Evolutionary conservation across 2,329 filamentous ascomycete genomes (phyloP).

Genomic region (Lasiodiplodia citricola): DNA sequence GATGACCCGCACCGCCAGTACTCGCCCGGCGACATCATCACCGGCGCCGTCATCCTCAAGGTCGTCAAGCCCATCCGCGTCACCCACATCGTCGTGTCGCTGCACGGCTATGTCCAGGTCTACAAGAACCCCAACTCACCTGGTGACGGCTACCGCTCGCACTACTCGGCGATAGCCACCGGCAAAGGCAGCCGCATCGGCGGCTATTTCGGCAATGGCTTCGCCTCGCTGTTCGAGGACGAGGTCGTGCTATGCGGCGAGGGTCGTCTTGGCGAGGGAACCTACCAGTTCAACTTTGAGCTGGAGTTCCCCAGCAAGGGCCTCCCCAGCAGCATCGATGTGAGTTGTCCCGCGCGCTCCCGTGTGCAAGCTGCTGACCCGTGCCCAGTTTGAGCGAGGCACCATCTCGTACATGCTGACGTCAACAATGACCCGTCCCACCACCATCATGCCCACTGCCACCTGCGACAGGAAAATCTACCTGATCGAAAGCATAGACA

Average conservation of each 20-base stretch:
- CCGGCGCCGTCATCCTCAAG: slow-evolving; percentile 73
- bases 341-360: slow-evolving; percentile 56
- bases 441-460: slow-evolving; percentile 78
- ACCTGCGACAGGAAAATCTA: slow-evolving; percentile 82
- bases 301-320: slow-evolving; percentile 71
- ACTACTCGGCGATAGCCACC: slow-evolving; percentile 57
- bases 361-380: slow-evolving; percentile 30
- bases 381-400: slow-evolving; percentile 86
- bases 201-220: slow-evolving; percentile 74
- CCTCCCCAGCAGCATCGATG: slow-evolving; percentile 92
- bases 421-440: slow-evolving; percentile 86
- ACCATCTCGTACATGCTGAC: slow-evolving; percentile 91
- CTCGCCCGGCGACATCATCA: slow-evolving; percentile 74
- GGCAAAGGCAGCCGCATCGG: slow-evolving; percentile 59
- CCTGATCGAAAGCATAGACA: slow-evolving; percentile 82
- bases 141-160: slow-evolving; percentile 57
- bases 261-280: slow-evolving; percentile 73
- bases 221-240: slow-evolving; percentile 82
- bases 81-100: slow-evolving; percentile 77
- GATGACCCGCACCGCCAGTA: slow-evolving; percentile 81
- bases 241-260: slow-evolving; percentile 81
- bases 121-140: slow-evolving; percentile 72
- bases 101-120: slow-evolving; percentile 81
- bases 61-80: slow-evolving; percentile 76
- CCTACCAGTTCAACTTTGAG: slow-evolving; percentile 81